Evolutionary conservation across 1,284 basidiomycete species (phyloP).

Genomic region (Boletus semigastroideus): DNA sequence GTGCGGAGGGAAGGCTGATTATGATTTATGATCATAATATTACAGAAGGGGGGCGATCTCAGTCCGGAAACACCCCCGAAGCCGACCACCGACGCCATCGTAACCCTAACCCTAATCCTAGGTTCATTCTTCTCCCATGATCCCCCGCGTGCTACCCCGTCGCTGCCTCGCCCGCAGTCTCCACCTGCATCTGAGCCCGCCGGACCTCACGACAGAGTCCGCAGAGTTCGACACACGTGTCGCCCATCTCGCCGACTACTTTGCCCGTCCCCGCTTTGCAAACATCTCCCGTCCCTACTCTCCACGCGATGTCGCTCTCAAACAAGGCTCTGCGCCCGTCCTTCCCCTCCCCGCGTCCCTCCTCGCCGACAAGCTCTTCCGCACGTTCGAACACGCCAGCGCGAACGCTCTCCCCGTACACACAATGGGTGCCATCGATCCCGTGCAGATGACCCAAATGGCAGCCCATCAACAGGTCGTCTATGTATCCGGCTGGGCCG

Average conservation of each 20-base stretch:
- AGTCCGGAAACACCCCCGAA: conserved; percentile 12
- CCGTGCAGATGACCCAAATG: conserved; percentile 97
- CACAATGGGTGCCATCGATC: conserved; percentile 89
- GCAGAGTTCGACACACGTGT: conserved; percentile 66
- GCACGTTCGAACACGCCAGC: conserved; percentile 64
- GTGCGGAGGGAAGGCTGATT: conserved; percentile 18
- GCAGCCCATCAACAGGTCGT: conserved; percentile 92
- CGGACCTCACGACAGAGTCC: conserved; percentile 62
- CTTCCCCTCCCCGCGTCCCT: conserved; percentile 76
- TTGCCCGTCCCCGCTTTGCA: conserved; percentile 72
- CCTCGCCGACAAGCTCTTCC: conserved; percentile 81
- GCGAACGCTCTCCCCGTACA: conserved; percentile 69
- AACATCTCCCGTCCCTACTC: conserved; percentile 78
- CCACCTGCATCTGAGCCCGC: conserved; percentile 63
- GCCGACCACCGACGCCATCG: conserved; percentile 11
- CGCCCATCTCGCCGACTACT: conserved; percentile 70
- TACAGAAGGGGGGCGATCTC: conserved; percentile 11
- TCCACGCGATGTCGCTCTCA: conserved; percentile 76
- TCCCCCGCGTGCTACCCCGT: conserved; percentile 9
- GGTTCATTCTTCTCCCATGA: conserved; percentile 20
- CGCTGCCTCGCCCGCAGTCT: conserved; percentile 23
- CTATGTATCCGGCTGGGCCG: conserved; percentile 94
- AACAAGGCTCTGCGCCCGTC: conserved; percentile 85
- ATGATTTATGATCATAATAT: conserved; percentile 3
- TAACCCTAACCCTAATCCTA: conserved; percentile 36